Conservation (phyloP, 2,329 filamentous ascomycete genomes). For the Chrysosporium keratinophilum region DNA sequence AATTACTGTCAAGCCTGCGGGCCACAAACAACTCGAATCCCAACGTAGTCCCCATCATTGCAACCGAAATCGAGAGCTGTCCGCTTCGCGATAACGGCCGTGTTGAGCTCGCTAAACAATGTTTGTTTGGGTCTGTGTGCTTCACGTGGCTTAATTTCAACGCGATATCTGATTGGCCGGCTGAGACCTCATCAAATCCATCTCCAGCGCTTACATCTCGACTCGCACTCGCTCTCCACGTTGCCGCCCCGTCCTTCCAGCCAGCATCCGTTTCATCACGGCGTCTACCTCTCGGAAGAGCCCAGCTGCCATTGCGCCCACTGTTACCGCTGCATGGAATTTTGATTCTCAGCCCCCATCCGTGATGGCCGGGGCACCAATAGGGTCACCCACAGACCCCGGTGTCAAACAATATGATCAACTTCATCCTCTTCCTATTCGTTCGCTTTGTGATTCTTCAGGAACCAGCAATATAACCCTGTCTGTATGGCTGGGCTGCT, state of each 20-base stretch:
- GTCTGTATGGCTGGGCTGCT: not conserved
- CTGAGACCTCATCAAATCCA: not conserved
- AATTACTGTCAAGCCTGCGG: too few species aligned
- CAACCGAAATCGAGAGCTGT: too few species aligned
- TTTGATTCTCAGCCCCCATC: not conserved
- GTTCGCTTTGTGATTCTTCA: constrained; percentile 1
- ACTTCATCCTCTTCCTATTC: constrained; percentile 3
- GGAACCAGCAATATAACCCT: not conserved
- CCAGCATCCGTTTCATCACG: constrained; percentile 9
- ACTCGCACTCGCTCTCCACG: not conserved
- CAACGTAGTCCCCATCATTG: too few species aligned
- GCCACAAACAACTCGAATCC: too few species aligned
- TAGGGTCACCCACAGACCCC: not conserved
- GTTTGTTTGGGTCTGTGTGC: too few species aligned
- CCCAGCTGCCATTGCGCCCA: constrained; percentile 1
- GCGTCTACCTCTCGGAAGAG: not conserved
- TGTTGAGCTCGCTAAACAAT: too few species aligned
- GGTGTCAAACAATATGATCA: not conserved
- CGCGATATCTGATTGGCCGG: not conserved
- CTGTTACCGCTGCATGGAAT: constrained; percentile 7
- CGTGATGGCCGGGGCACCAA: not conserved
- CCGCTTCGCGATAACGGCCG: too few species aligned
- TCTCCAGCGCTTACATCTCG: constrained; percentile 4
- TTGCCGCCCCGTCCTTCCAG: not conserved
- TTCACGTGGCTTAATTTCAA: not conserved